A percentile compares a stretch with the other conserved stretches of the same genome.
These are phyloP conservation scores for Cicer pinnatifidum DNA, from an alignment of 306 rosid species.

Conservation along the genomic window DNA sequence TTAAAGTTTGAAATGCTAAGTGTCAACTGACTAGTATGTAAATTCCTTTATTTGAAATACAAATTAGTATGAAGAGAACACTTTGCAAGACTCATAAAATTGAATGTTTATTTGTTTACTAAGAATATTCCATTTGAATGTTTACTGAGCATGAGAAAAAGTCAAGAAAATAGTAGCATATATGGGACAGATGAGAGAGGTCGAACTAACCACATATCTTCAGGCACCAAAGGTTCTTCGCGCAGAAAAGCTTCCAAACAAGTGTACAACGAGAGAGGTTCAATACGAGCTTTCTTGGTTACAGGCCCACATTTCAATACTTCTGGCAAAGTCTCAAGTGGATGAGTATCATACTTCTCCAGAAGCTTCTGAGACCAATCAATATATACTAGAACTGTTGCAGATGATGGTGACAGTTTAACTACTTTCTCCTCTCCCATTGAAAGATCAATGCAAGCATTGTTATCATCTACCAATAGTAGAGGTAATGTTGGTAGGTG, in stretches of 20 bases:
- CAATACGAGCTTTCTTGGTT: constrained; percentile 88
- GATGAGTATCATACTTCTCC: constrained; percentile 69
- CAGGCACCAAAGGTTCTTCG: constrained; percentile 98
- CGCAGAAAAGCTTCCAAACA: constrained; percentile 97
- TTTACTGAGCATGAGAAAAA: constrained; percentile 20
- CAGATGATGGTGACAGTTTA: constrained; percentile 57
- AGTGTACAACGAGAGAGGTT: constrained; percentile 92
- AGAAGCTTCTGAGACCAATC: constrained; percentile 87
- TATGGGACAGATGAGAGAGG: constrained; percentile 36
- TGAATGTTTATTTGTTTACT: neutral
- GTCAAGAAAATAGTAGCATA: constrained; percentile 10
- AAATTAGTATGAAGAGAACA: neutral
- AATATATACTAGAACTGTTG: constrained; percentile 64
- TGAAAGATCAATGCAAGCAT: constrained; percentile 77
- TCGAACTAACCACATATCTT: constrained; percentile 94
- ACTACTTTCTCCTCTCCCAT: constrained; percentile 77
- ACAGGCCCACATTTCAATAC: constrained; percentile 85
- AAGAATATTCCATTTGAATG: constrained; percentile 18
- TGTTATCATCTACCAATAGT: constrained; percentile 73
- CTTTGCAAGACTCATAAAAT: neutral
- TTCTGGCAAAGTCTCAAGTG: constrained; percentile 80
- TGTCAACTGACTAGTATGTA: neutral
- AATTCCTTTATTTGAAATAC: constrained; percentile 16
- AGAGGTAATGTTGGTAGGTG: constrained; percentile 66
- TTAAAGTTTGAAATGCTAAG: constrained; percentile 18